A percentile compares a stretch with the other conserved stretches of the same genome.
These are phyloP conservation scores for Paspalum notatum DNA, from an alignment of 176 grass and related monocot species.

Conservation along the genomic window DNA sequence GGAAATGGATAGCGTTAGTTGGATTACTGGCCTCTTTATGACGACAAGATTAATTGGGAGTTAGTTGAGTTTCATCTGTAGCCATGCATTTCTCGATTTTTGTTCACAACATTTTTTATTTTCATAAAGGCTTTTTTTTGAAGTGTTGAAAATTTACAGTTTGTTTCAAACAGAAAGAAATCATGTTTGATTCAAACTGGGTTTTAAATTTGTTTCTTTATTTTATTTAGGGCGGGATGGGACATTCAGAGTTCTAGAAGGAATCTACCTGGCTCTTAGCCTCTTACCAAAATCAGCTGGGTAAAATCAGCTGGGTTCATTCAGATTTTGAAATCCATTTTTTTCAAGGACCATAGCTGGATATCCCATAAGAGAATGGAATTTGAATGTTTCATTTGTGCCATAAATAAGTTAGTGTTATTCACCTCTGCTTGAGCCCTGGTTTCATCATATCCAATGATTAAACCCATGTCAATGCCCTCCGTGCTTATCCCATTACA, in stretches of 20 bases:
- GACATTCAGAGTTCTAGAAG: background rate
- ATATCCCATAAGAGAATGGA: background rate
- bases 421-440: background rate
- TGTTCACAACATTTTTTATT: background rate
- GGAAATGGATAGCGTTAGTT: background rate
- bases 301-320: background rate
- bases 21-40: background rate
- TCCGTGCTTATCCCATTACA: constrained; percentile 1
- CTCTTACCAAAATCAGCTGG: background rate
- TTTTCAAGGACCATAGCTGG: background rate
- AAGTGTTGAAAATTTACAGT: too few relatives aligned
- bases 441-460: constrained; percentile 10
- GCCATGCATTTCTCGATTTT: background rate
- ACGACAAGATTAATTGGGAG: background rate
- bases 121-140: background rate
- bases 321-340: background rate
- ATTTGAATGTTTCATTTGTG: too few relatives aligned
- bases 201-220: background rate
- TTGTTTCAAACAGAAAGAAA: background rate
- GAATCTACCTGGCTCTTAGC: background rate
- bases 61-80: background rate
- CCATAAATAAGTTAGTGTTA: background rate
- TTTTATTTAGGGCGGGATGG: too few relatives aligned
- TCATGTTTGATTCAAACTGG: background rate
- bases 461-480: background rate